Evolutionary conservation across 2,329 filamentous ascomycete species (phyloP), one percentile per base, ranked within the genome.

Genomic region (Purpureocillium takamizusanense): DNA sequence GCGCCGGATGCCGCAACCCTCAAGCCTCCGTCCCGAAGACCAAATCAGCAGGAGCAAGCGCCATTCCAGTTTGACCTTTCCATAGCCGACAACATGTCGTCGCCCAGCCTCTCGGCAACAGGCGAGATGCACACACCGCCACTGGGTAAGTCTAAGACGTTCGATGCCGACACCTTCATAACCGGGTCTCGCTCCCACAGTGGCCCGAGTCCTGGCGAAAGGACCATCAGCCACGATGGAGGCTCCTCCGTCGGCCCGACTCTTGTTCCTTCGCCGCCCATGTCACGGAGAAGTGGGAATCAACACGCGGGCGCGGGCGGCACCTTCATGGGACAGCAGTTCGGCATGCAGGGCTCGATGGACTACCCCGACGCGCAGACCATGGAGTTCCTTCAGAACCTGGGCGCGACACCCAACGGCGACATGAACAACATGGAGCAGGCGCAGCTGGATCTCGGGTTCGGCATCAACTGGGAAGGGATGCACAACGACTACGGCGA

Each of bases 401-500:
- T 75, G n/a, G 60, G 57, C 35, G 50, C 52, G 2, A 41, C 54
- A 35, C 38, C 53, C n/a, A 56, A 55, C 14, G 52, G 54, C 10
- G 57, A 58, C 11, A 55, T 57, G 15, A 50, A 51, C 7, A 49
- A 46, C 46, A 45, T 61, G 44, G 52, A 72, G 29, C 60, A 74
- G 48, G 54, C 65, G 46, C 68, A 74, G 57, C 66, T 80, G 50
- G 79, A 83, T 46, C 67, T 85, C 33, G 79, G 78, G 0, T 79
- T 81, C 46, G 80, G 80, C 40, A 67, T 86, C 33, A 79, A 78
- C 27, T 78, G 76, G 73, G 69, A 78, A 42, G 67, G 70, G 11
- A 65, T 78, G 52, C 69, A 77, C 50, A 77, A 82, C 47, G 80
- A 83, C 49, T 81, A 71, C 42, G 67, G 67, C 41, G 72, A 78